Conservation (phyloP, 345 rosid species). For the Salix arbutifolia region DNA sequence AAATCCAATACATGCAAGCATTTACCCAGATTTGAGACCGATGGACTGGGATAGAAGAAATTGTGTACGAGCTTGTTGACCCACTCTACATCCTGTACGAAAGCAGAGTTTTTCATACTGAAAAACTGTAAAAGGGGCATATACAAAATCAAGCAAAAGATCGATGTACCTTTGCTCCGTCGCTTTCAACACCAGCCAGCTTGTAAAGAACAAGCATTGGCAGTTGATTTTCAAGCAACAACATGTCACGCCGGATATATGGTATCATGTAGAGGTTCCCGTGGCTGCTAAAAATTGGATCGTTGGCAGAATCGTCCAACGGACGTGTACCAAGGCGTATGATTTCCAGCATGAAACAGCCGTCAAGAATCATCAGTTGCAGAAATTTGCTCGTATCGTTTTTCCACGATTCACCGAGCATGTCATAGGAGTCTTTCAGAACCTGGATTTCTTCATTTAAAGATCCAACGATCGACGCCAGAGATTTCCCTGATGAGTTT, state of each 20-base stretch:
- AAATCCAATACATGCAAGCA: conserved; percentile 45
- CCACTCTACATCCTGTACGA: conserved; percentile 28
- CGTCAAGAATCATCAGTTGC: conserved; percentile 46
- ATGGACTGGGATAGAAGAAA: conserved; percentile 23
- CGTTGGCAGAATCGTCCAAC: conserved; percentile 27
- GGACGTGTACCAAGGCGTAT: conserved; percentile 10
- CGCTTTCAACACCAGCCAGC: conserved; percentile 24
- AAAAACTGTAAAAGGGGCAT: neutral
- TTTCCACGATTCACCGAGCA: conserved; percentile 24
- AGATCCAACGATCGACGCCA: conserved; percentile 12
- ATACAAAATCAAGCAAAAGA: neutral
- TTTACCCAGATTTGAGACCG: conserved; percentile 10
- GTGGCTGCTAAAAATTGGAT: conserved; percentile 45
- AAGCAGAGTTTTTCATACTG: neutral
- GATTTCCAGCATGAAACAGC: conserved; percentile 52
- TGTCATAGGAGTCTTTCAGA: conserved; percentile 28
- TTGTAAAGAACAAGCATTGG: conserved; percentile 33
- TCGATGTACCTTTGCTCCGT: conserved; percentile 19
- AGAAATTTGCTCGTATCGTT: conserved; percentile 17
- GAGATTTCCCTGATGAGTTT: conserved; percentile 16
- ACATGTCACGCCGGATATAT: conserved; percentile 42
- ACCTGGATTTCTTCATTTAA: conserved; percentile 17
- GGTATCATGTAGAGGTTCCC: conserved; percentile 39
- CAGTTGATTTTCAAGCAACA: conserved; percentile 54
- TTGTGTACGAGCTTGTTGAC: conserved; percentile 34